Evolutionary conservation across 441 rosid genomes (phyloP).

Genomic region (Sinapis alba): DNA sequence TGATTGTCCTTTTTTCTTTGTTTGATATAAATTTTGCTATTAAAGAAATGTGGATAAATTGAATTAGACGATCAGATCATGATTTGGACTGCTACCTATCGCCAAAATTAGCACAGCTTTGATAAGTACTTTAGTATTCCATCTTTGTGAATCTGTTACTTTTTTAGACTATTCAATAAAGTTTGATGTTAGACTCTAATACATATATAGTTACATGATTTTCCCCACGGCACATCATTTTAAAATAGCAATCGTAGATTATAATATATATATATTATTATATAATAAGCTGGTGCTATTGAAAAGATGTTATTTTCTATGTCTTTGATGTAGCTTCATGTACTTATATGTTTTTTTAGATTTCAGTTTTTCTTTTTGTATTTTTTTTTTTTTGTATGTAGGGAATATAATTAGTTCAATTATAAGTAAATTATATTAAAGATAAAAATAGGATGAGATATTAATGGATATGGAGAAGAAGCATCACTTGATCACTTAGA

Average conservation of each 20-base stretch:
- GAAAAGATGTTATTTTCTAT: background rate
- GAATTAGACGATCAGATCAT: conserved; percentile 15
- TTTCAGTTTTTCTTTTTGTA: background rate
- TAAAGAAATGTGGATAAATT: background rate
- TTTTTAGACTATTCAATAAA: conserved; percentile 37
- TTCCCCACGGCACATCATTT: conserved; percentile 9
- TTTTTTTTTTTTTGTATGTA: background rate
- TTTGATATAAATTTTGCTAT: background rate
- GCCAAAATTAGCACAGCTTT: conserved; percentile 31
- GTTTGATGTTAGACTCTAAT: conserved; percentile 41
- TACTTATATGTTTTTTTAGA: background rate
- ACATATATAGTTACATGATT: conserved; percentile 23
- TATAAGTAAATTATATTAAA: background rate
- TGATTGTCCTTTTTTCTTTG: background rate
- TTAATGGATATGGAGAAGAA: conserved; percentile 36
- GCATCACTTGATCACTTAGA: conserved; percentile 44
- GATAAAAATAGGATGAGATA: conserved; percentile 34
- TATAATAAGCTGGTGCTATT: background rate
- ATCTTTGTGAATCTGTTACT: conserved; percentile 25
- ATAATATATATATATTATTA: conserved; percentile 4
- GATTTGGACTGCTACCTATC: conserved; percentile 43
- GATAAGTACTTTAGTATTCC: conserved; percentile 33
- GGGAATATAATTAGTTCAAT: background rate
- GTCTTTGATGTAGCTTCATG: background rate
- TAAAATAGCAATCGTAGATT: conserved; percentile 23